Percentiles rank a stretch among this genome's conserved stretches.
These are phyloP conservation scores for Kodamaea nitidulidarum DNA, from an alignment of 805 yeast genomes.

Conservation along the genomic window DNA sequence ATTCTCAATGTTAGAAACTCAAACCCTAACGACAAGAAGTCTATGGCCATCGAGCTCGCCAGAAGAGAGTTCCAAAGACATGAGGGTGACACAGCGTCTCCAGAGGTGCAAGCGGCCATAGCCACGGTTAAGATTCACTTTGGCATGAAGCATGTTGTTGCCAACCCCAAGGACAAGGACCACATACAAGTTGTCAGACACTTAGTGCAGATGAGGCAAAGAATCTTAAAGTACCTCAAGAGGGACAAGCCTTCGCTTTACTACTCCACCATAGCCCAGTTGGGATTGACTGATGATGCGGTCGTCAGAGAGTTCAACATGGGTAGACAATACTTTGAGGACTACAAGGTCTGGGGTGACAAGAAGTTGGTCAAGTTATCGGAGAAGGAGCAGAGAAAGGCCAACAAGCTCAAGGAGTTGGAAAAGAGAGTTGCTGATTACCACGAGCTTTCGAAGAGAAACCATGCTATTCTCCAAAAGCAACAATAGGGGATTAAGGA, in stretches of 20 bases:
- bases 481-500: neutral
- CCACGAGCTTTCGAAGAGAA: slow-evolving; percentile 36
- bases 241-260: slow-evolving; percentile 76
- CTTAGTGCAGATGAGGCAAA: slow-evolving; percentile 86
- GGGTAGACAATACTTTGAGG: slow-evolving; percentile 74
- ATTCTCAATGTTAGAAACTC: slow-evolving; percentile 74
- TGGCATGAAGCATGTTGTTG: slow-evolving; percentile 65
- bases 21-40: slow-evolving; percentile 50
- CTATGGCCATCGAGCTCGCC: slow-evolving; percentile 61
- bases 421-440: slow-evolving; percentile 39
- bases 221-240: slow-evolving; percentile 75
- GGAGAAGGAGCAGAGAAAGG: slow-evolving; percentile 25
- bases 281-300: slow-evolving; percentile 81
- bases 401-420: slow-evolving; percentile 23
- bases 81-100: slow-evolving; percentile 90
- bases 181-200: slow-evolving; percentile 71
- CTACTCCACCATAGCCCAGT: slow-evolving; percentile 78
- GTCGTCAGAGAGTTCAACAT: slow-evolving; percentile 77
- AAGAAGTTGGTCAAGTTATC: slow-evolving; percentile 51
- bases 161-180: slow-evolving; percentile 67
- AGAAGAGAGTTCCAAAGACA: slow-evolving; percentile 73
- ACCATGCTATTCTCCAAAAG: slow-evolving; percentile 20
- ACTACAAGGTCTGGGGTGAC: slow-evolving; percentile 75
- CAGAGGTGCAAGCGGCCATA: slow-evolving; percentile 94
- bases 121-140: slow-evolving; percentile 77